phyloP scores from a whole-genome alignment of 2,329 filamentous ascomycete species.

The Monosporascus sp. region DNA sequence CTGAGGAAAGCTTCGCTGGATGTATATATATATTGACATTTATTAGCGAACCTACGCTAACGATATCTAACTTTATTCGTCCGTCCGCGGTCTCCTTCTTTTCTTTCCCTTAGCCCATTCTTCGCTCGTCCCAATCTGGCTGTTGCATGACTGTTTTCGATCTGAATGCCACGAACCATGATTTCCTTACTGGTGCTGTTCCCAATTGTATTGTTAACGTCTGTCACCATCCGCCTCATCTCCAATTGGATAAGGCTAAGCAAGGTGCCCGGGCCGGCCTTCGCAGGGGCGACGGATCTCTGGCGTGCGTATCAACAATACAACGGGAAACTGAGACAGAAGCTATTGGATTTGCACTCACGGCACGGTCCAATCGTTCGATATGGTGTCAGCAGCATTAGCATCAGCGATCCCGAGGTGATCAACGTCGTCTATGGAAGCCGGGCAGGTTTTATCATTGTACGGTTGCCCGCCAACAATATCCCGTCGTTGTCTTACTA shows the following conservation, averaged over 20 bases:
- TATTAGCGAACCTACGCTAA: too few species aligned
- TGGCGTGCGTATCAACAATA: constrained; percentile 21
- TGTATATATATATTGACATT: too few species aligned
- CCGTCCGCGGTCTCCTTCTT: too few species aligned
- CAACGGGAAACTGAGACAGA: constrained; percentile 17
- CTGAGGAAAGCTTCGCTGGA: too few species aligned
- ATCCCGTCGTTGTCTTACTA: not conserved
- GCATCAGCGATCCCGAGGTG: constrained; percentile 21
- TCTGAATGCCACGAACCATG: constrained; percentile 2
- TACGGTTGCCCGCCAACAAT: not conserved
- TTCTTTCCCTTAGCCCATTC: too few species aligned
- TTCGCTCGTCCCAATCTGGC: too few species aligned
- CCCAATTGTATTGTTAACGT: constrained; percentile 1
- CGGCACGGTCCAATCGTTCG: constrained; percentile 18
- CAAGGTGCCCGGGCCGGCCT: constrained; percentile 16
- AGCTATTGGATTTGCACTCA: constrained; percentile 15
- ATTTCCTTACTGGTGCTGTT: constrained; percentile 5
- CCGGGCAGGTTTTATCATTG: constrained; percentile 18
- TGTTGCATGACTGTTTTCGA: too few species aligned
- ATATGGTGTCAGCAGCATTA: constrained; percentile 20
- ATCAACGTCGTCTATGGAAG: constrained; percentile 21
- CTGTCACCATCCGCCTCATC: constrained; percentile 9
- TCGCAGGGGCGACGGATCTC: constrained; percentile 19
- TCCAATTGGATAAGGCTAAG: constrained; percentile 16
- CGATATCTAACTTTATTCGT: too few species aligned